Evolutionary conservation across 2,329 filamentous ascomycete species (phyloP).

Genomic region (Botrytis elliptica): DNA sequence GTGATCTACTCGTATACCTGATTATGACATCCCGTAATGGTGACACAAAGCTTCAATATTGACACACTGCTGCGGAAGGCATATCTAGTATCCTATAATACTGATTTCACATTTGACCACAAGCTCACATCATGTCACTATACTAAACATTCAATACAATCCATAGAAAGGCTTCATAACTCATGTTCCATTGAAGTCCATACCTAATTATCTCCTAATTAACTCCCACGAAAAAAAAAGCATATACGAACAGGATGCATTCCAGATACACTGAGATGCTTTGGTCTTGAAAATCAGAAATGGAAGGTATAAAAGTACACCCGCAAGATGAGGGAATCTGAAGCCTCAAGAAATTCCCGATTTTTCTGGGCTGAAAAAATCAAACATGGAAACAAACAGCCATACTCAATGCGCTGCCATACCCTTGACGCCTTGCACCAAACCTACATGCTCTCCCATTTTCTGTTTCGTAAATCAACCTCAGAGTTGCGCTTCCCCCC

Average conservation of each 20-base stretch:
- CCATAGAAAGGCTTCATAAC: background rate
- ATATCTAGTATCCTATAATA: background rate
- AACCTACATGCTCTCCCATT: slow-evolving; percentile 28
- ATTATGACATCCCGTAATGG: background rate
- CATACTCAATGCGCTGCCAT: slow-evolving; percentile 27
- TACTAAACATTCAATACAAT: background rate
- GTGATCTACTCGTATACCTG: background rate
- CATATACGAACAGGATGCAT: slow-evolving; percentile 3
- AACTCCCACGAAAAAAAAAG: slow-evolving; percentile 3
- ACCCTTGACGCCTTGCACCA: slow-evolving; percentile 30
- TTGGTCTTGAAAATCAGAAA: background rate
- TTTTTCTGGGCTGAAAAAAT: slow-evolving; percentile 3
- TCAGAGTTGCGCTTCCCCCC: background rate
- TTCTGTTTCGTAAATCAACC: slow-evolving; percentile 21
- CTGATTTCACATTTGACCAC: background rate
- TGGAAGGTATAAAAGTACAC: slow-evolving; percentile 32
- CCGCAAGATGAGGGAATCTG: background rate
- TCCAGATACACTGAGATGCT: slow-evolving; percentile 10
- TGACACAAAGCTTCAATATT: background rate
- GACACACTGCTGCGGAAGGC: background rate
- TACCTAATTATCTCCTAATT: background rate
- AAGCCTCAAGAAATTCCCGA: slow-evolving; percentile 8
- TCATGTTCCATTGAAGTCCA: background rate
- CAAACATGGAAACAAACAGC: slow-evolving; percentile 27
- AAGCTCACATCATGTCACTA: background rate